A percentile compares a stretch with the other conserved stretches of the same genome.
These are phyloP conservation scores for Rhodotorula sp. DNA, from an alignment of 1,284 basidiomycete species.

Conservation along the genomic window DNA sequence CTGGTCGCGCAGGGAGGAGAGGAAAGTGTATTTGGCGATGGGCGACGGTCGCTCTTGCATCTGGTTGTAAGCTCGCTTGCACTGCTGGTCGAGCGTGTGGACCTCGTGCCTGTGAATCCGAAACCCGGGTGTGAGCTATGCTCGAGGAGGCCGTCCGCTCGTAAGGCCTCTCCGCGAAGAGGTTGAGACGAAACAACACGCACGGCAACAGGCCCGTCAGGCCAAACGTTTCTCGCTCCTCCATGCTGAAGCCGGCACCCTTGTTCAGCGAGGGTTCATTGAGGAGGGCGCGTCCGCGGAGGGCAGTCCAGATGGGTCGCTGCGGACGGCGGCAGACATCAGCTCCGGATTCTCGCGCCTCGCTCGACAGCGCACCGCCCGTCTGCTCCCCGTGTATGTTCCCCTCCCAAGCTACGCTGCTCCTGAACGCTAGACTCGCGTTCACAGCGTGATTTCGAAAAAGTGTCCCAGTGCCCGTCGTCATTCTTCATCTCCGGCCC, in stretches of 20 bases:
- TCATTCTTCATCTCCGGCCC: background rate
- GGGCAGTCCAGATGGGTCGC: slow-evolving; percentile 53
- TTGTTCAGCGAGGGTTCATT: slow-evolving; percentile 64
- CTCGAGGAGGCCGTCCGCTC: background rate
- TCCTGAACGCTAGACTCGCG: no score
- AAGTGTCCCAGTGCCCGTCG: no score
- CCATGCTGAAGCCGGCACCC: slow-evolving; percentile 66
- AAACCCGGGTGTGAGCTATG: slow-evolving; percentile 1
- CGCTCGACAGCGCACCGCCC: no score
- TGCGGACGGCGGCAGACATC: background rate
- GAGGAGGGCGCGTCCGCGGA: slow-evolving; percentile 63
- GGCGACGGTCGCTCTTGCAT: slow-evolving; percentile 47
- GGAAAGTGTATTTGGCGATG: slow-evolving; percentile 52
- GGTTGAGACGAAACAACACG: background rate
- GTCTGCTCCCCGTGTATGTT: no score
- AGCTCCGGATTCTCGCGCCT: background rate
- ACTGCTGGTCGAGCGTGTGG: slow-evolving; percentile 73
- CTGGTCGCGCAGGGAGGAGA: slow-evolving; percentile 56
- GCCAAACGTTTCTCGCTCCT: slow-evolving; percentile 68
- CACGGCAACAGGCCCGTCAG: slow-evolving; percentile 73
- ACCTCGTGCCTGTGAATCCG: slow-evolving; percentile 54
- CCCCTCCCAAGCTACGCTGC: no score
- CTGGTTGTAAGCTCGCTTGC: slow-evolving; percentile 68
- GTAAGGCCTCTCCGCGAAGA: no score
- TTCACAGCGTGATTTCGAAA: no score